A percentile compares a stretch with the other conserved stretches of the same genome.
These are phyloP conservation scores for Filobasidium floriforme DNA, from an alignment of 768 basidiomycete genomes.

Conservation along the genomic window DNA sequence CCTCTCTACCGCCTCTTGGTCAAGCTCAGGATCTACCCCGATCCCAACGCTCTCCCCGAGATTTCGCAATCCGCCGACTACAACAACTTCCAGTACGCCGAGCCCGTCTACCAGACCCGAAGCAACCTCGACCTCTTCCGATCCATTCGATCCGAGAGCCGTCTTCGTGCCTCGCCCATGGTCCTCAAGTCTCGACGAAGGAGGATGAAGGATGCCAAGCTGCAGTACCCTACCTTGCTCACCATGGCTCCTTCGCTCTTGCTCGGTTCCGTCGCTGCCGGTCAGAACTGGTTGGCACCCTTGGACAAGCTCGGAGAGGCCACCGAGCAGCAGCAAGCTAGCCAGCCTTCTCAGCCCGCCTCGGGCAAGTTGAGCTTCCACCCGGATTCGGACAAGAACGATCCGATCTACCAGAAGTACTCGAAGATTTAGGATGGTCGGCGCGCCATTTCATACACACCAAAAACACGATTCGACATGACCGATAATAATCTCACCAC, in stretches of 20 bases:
- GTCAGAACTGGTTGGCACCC: conserved; percentile 33
- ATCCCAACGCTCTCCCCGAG: conserved; percentile 60
- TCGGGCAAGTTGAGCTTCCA: conserved; percentile 70
- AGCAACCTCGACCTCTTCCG: conserved; percentile 80
- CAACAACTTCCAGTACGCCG: conserved; percentile 46
- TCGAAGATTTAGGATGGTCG: neutral
- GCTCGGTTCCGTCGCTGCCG: conserved; percentile 58
- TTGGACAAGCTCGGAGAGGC: conserved; percentile 54
- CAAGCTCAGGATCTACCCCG: conserved; percentile 56
- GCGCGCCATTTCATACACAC: neutral
- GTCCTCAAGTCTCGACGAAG: conserved; percentile 69
- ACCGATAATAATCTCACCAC: too few species aligned
- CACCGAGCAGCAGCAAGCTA: conserved; percentile 49
- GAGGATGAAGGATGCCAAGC: conserved; percentile 46
- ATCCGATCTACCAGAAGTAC: conserved; percentile 44
- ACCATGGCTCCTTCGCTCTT: conserved; percentile 70
- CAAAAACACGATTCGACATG: neutral
- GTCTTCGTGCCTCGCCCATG: conserved; percentile 61
- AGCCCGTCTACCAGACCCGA: conserved; percentile 70
- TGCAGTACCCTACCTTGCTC: conserved; percentile 55
- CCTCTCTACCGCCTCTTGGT: conserved; percentile 64
- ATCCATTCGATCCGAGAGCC: conserved; percentile 54
- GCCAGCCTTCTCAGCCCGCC: conserved; percentile 31
- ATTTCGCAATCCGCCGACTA: conserved; percentile 55
- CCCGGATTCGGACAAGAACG: conserved; percentile 68